Conservation (phyloP, 345 rosid species). For the Hibiscus mutabilis region DNA sequence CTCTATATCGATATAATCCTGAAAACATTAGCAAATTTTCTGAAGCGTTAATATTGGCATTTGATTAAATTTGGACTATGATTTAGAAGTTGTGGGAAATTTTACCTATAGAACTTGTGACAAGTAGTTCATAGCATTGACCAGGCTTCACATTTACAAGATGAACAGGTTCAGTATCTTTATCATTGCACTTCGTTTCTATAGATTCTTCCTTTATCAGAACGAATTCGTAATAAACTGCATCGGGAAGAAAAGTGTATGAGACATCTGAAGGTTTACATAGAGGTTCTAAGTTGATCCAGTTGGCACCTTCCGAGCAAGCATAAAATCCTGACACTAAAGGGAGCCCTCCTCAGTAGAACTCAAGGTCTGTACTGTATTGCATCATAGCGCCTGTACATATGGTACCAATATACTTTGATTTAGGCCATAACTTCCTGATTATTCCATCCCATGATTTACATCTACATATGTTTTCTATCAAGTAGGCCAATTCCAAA, state of each 20-base stretch:
- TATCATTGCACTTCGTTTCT: not conserved
- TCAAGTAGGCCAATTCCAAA: not conserved
- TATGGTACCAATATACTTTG: constrained; percentile 6
- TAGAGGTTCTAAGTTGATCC: constrained; percentile 21
- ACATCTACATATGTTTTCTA: not conserved
- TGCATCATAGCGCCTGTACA: not conserved
- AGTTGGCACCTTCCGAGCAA: constrained; percentile 12
- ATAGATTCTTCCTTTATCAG: not conserved
- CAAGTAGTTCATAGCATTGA: constrained; percentile 1
- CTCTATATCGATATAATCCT: constrained; percentile 57
- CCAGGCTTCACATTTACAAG: not conserved
- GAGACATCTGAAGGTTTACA: constrained; percentile 17
- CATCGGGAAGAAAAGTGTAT: not conserved
- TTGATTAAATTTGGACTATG: not conserved
- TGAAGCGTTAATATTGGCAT: not conserved
- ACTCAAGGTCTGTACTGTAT: not conserved
- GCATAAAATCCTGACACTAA: not conserved
- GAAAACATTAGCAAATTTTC: not conserved
- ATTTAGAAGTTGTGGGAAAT: not conserved
- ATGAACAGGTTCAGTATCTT: not conserved
- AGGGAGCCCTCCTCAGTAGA: not conserved
- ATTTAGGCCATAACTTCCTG: constrained; percentile 23
- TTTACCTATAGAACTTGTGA: constrained; percentile 16
- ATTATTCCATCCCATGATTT: constrained; percentile 18
- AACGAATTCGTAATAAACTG: constrained; percentile 18